Percentiles rank a stretch among this genome's conserved stretches.
Conservation (phyloP, 495 filamentous ascomycete genomes). For the Friedmanniomyces simplex region DNA sequence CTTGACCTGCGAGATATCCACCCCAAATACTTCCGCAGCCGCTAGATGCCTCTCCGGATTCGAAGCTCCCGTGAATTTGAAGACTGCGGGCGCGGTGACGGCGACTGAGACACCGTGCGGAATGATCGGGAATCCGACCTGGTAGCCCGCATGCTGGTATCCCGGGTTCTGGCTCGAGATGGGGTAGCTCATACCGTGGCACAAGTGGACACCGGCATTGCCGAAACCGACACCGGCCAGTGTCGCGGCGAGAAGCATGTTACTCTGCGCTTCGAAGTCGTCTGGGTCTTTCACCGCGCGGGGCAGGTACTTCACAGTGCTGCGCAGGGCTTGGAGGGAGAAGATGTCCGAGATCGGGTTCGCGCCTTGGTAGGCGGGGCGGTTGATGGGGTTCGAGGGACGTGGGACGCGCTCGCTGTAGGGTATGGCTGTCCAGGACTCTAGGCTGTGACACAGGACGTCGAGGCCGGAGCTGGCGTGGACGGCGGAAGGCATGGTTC, state of each 20-base stretch:
- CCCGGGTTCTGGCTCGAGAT: constrained; percentile 88
- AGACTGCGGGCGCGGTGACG: constrained; percentile 88
- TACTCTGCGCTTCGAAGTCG: constrained; percentile 76
- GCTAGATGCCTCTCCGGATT: constrained; percentile 85
- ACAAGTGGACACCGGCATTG: constrained; percentile 93
- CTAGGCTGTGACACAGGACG: constrained; percentile 85
- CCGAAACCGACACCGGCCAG: constrained; percentile 93
- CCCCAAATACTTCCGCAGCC: constrained; percentile 83
- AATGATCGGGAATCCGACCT: constrained; percentile 64
- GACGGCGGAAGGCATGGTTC: constrained; percentile 88
- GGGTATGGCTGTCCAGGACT: constrained; percentile 94
- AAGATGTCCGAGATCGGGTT: constrained; percentile 98
- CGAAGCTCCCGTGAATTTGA: constrained; percentile 79
- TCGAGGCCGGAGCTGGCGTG: constrained; percentile 82
- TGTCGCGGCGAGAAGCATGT: constrained; percentile 93
- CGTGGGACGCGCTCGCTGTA: constrained; percentile 74
- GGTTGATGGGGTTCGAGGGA: constrained; percentile 77
- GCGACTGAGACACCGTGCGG: constrained; percentile 94
- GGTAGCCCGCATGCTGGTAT: constrained; percentile 78
- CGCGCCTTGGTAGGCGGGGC: constrained; percentile 91
- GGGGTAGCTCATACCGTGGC: constrained; percentile 95
- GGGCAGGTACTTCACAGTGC: constrained; percentile 82
- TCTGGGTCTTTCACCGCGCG: constrained; percentile 76
- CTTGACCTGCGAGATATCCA: constrained; percentile 78
- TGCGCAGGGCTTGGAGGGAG: constrained; percentile 66